phyloP scores from a whole-genome alignment of 805 yeast genomes.

The Yamadazyma sp. region DNA sequence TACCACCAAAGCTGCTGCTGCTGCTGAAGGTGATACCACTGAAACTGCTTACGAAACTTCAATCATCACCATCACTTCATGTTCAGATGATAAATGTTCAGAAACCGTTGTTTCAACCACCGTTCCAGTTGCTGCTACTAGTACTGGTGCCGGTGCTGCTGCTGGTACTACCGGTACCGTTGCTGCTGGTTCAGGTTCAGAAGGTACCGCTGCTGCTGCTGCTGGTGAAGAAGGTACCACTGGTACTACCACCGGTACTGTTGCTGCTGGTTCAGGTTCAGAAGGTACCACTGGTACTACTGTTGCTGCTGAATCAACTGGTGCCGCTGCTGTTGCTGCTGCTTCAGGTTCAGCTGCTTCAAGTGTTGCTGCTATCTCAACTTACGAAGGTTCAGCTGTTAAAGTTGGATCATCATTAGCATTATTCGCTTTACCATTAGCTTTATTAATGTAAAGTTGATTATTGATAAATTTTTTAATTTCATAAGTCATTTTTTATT shows the following conservation, averaged over 20 bases:
- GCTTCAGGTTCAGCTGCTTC: slow-evolving; percentile 12
- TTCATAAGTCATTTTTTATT: too few species aligned
- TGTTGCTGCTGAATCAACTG: slow-evolving; percentile 8
- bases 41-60: slow-evolving; percentile 14
- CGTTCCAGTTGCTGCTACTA: slow-evolving; percentile 7
- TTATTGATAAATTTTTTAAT: slow-evolving; percentile 4
- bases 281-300: slow-evolving; percentile 9
- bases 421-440: slow-evolving; percentile 30
- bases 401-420: slow-evolving; percentile 24
- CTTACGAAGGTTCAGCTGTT: slow-evolving; percentile 26
- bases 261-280: slow-evolving; percentile 7
- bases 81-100: slow-evolving; percentile 3
- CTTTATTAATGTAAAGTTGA: slow-evolving; percentile 36
- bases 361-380: slow-evolving; percentile 14
- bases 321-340: slow-evolving; percentile 12
- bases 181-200: slow-evolving; percentile 5
- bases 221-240: slow-evolving; percentile 7
- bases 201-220: slow-evolving; percentile 9
- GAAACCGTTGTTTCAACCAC: slow-evolving; percentile 6
- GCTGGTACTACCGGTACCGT: slow-evolving; percentile 4
- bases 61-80: too few species aligned
- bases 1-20: slow-evolving; percentile 11
- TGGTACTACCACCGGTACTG: slow-evolving; percentile 8
- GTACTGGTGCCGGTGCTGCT: slow-evolving; percentile 7
- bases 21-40: slow-evolving; percentile 16